A percentile compares a stretch with the other conserved stretches of the same genome.
phyloP scores from a whole-genome alignment of 2,329 filamentous ascomycete genomes.

The Colletotrichum camelliae region DNA sequence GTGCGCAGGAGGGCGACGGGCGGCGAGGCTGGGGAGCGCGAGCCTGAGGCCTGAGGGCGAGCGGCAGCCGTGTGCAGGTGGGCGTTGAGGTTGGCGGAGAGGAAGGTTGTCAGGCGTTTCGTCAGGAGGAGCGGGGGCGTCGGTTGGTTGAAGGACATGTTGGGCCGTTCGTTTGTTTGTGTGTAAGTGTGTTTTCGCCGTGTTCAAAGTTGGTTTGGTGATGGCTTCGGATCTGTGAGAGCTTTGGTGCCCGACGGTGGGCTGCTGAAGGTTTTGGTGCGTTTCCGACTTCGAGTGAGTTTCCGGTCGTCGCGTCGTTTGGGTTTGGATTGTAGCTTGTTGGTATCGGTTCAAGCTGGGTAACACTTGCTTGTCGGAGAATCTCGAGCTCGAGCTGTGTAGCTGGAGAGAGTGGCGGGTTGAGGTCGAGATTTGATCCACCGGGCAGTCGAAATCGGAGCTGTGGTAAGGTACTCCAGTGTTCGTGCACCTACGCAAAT shows the following conservation, averaged over 20 bases:
- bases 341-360: not conserved
- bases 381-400: not conserved
- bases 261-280: not conserved
- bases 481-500: not conserved
- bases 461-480: not conserved
- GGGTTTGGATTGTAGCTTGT: not conserved
- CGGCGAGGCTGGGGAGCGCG: no score
- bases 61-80: constrained; percentile 64
- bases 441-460: not conserved
- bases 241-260: not conserved
- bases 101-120: constrained; percentile 68
- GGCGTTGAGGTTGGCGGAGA: constrained; percentile 61
- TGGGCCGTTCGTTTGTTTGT: not conserved
- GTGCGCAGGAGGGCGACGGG: constrained; percentile 63
- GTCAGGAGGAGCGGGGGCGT: constrained; percentile 67
- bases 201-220: not conserved
- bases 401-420: not conserved
- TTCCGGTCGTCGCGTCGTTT: not conserved
- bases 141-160: constrained; percentile 42
- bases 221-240: not conserved
- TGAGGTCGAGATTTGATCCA: not conserved
- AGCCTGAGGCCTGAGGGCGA: constrained; percentile 66
- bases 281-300: rapidly evolving
- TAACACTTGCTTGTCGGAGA: not conserved
- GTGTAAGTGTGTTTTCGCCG: not conserved